These are phyloP conservation scores for Botrytis cinerea DNA, from an alignment of 2,329 filamentous ascomycete genomes.

Conservation along the genomic window DNA sequence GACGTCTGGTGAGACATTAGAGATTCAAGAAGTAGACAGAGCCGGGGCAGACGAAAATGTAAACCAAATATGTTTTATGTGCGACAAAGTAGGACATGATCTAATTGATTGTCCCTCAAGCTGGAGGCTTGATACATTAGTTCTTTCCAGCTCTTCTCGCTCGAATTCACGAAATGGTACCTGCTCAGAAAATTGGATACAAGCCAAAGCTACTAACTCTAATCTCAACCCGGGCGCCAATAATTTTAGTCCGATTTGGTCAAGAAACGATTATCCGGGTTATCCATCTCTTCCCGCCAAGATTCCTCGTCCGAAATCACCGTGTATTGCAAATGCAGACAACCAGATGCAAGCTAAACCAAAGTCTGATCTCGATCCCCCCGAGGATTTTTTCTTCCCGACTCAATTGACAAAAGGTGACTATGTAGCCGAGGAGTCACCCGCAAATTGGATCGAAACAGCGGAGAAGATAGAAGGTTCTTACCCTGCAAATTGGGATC, in stretches of 20 bases:
- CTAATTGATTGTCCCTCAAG: not conserved
- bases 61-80: not conserved
- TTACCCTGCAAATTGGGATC: not conserved
- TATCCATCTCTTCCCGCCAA: not conserved
- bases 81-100: not conserved
- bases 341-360: not conserved
- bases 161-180: not conserved
- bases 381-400: not conserved
- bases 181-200: not conserved
- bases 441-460: not conserved
- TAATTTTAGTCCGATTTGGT: not conserved
- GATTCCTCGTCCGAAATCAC: not conserved
- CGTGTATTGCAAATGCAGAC: not conserved
- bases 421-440: not conserved
- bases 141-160: not conserved
- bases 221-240: not conserved
- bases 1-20: not conserved
- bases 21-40: not conserved
- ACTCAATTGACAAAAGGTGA: not conserved
- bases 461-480: not conserved
- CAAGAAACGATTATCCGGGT: not conserved
- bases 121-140: not conserved
- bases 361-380: not conserved
- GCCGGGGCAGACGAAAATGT: not conserved
- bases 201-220: not conserved